phyloP scores from a whole-genome alignment of 768 basidiomycete species.

The Psilocybe subaeruginosa region DNA sequence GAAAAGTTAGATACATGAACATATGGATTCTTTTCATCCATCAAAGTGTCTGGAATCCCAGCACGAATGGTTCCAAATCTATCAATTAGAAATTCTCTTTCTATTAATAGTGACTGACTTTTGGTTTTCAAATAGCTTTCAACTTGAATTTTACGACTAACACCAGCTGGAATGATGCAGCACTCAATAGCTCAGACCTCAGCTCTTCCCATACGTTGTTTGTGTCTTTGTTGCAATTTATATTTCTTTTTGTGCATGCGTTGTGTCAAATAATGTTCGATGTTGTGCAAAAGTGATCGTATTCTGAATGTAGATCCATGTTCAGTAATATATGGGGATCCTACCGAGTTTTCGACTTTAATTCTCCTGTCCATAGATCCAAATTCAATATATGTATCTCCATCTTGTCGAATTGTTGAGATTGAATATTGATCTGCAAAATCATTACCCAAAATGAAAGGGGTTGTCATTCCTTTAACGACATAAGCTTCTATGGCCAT shows the following conservation, averaged over 20 bases:
- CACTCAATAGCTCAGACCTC: conserved; percentile 3
- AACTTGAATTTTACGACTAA: conserved; percentile 13
- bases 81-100: conserved; percentile 6
- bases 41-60: conserved; percentile 19
- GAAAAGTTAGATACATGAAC: conserved; percentile 11
- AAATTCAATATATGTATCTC: conserved; percentile 7
- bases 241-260: too few relatives aligned
- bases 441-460: conserved; percentile 35
- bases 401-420: conserved; percentile 24
- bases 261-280: too few relatives aligned
- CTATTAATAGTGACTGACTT: conserved; percentile 11
- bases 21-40: neutral
- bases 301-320: conserved; percentile 11
- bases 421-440: conserved; percentile 34
- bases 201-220: neutral
- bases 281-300: too few relatives aligned
- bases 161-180: conserved; percentile 16
- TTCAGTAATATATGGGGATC: neutral
- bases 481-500: conserved; percentile 32
- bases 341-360: conserved; percentile 1
- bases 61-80: conserved; percentile 11
- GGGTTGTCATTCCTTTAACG: conserved; percentile 30
- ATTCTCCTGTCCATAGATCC: conserved; percentile 7
- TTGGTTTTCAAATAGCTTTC: neutral
- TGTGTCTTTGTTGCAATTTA: too few relatives aligned